phyloP scores from a whole-genome alignment of 1,139 yeast species.

The Saccharomycopsis hybrid region DNA sequence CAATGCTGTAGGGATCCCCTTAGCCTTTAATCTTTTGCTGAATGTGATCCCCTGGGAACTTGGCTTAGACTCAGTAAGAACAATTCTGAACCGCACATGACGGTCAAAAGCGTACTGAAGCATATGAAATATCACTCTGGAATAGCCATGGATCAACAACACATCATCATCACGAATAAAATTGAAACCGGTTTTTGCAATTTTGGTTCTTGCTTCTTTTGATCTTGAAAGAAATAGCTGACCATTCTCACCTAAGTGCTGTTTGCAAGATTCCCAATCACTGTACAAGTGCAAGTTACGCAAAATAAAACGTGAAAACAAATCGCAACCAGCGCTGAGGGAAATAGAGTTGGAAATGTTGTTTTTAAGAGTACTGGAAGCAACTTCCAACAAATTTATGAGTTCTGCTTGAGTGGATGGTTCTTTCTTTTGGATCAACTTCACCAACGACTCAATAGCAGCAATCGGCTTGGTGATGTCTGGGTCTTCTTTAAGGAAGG shows the following conservation, averaged over 20 bases:
- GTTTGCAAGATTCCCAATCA: constrained; percentile 94
- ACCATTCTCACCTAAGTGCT: constrained; percentile 88
- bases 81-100: constrained; percentile 72
- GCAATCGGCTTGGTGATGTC: constrained; percentile 99
- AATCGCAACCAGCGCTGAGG: constrained; percentile 93
- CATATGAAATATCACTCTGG: constrained; percentile 85
- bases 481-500: constrained; percentile 75
- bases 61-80: constrained; percentile 91
- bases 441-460: constrained; percentile 90
- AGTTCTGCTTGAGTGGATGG: constrained; percentile 93
- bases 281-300: constrained; percentile 83
- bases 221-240: constrained; percentile 89
- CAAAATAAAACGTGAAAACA: constrained; percentile 88
- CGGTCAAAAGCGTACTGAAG: constrained; percentile 68
- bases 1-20: constrained; percentile 87
- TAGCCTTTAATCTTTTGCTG: constrained; percentile 60
- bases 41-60: constrained; percentile 63
- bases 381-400: constrained; percentile 70
- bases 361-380: constrained; percentile 64
- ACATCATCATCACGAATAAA: constrained; percentile 92
- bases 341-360: constrained; percentile 89
- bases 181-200: constrained; percentile 82
- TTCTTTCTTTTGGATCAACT: constrained; percentile 71
- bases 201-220: constrained; percentile 78
- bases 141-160: constrained; percentile 83